Conservation (phyloP, 345 rosid genomes). For the Erucastrum elatum region DNA sequence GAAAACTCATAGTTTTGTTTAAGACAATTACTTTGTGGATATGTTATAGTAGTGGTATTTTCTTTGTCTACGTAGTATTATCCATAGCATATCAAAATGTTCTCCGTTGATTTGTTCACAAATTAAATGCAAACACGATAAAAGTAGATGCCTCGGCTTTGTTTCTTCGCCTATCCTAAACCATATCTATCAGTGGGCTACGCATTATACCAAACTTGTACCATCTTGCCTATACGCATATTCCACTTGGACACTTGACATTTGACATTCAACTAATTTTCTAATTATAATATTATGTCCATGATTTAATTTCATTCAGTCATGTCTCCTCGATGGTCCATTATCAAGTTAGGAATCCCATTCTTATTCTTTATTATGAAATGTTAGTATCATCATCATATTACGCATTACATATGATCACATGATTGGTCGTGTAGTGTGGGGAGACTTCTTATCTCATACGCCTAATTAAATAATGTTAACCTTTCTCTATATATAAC, state of each 20-base stretch:
- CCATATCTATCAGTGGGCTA: slow-evolving; percentile 29
- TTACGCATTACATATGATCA: slow-evolving; percentile 38
- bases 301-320: slow-evolving; percentile 20
- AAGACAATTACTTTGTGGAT: not conserved
- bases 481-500: slow-evolving; percentile 27
- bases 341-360: slow-evolving; percentile 37
- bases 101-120: slow-evolving; percentile 27
- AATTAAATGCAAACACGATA: slow-evolving; percentile 35
- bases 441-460: slow-evolving; percentile 26
- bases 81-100: slow-evolving; percentile 14
- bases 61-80: slow-evolving; percentile 24
- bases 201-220: slow-evolving; percentile 32
- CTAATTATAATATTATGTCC: not conserved
- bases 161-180: slow-evolving; percentile 30
- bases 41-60: slow-evolving; percentile 1
- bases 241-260: slow-evolving; percentile 29
- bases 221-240: slow-evolving; percentile 37
- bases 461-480: slow-evolving; percentile 30
- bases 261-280: slow-evolving; percentile 36
- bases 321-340: slow-evolving; percentile 40
- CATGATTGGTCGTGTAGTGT: slow-evolving; percentile 41
- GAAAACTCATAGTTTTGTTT: not conserved
- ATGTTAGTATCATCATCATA: slow-evolving; percentile 18
- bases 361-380: slow-evolving; percentile 24
- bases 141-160: slow-evolving; percentile 29